These are phyloP conservation scores for Sequoiadendron giganteum DNA, from an alignment of 75 land plant genomes.

Conservation along the genomic window DNA sequence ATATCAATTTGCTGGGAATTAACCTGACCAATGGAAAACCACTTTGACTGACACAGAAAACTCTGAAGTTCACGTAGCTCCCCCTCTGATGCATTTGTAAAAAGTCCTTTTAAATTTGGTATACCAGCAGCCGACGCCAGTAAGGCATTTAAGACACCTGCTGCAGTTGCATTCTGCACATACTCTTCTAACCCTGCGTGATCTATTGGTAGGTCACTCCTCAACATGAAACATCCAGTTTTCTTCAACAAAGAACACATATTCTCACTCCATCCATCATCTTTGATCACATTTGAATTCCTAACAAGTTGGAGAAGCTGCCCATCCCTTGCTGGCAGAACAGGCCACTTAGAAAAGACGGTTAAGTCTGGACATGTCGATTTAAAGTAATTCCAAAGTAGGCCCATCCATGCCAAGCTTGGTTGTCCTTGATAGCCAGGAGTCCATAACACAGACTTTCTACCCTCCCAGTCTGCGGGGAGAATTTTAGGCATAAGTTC, in stretches of 20 bases:
- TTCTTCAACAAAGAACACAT: constrained; percentile 72
- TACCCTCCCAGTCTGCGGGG: constrained; percentile 77
- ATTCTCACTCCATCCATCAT: constrained; percentile 96
- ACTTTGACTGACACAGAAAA: constrained; percentile 82
- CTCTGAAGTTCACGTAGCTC: constrained; percentile 81
- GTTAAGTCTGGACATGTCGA: constrained; percentile 62
- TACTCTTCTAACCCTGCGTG: constrained; percentile 64
- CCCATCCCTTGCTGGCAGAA: constrained; percentile 68
- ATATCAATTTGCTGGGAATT: constrained; percentile 44
- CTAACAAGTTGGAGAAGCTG: constrained; percentile 53
- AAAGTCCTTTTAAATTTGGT: constrained; percentile 35
- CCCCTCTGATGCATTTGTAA: constrained; percentile 45
- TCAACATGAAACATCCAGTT: constrained; percentile 61
- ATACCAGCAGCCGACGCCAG: constrained; percentile 42
- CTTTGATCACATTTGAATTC: constrained; percentile 61
- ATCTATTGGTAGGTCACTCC: constrained; percentile 54
- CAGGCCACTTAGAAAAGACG: constrained; percentile 76
- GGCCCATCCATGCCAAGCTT: constrained; percentile 71
- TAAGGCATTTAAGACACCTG: constrained; percentile 71
- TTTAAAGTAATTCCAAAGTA: constrained; percentile 74
- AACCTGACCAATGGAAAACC: constrained; percentile 66
- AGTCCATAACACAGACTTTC: constrained; percentile 58
- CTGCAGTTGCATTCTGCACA: constrained; percentile 80
- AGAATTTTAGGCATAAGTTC: constrained; percentile 66
- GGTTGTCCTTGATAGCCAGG: constrained; percentile 71